Base-by-base conservation (phyloP, 768 basidiomycete species). In the Mycena alexandri region DNA sequence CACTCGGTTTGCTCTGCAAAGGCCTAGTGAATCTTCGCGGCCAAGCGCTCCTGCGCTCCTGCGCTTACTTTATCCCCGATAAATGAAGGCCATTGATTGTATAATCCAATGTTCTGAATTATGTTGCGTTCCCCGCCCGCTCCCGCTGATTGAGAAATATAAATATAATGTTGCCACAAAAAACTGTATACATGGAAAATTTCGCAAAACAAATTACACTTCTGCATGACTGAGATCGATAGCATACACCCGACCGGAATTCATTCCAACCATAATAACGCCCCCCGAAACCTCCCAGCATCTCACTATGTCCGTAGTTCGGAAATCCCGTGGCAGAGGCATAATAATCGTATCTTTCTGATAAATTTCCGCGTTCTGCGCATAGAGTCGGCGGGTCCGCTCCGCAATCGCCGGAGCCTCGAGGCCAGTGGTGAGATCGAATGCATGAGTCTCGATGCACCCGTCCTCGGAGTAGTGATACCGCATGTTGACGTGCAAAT, bases 311-410 rank as follows among this genome's bases (percentile, higher is more conserved):
- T 52, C 50, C 29, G n/a, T 52, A 6, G 10, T 17, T 22, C 17
- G 22, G 17, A 52, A 52, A 24, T 52, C 50, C 25, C 50, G 21
- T 4, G 50, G 50, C 16, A 52, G 25, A 9, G 50, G n/a, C 50
- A 52, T 25, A 33, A 52, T 12, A 8, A 52, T 22, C 29, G 5
- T 52, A 3, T 52, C 22, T 10, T 8, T 10, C 9, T 33, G 13
- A 52, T 52, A 52, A 29, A 52, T 52, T 14, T 52, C 50, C 50
- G 50, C 50, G 14, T 33, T 33, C 17, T 52, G 33, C 29, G 50
- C 50, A 29, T 52, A 53, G 1, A 53, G 33, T 8, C 10, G n/a
- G 9, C 17, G 36, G n/a, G 52, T 13, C 33, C 9, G 17, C 5
- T 33, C 12, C 33, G 29, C 52, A 19, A 36, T 21, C 10, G 52